Percentiles rank a stretch among this genome's conserved stretches.
phyloP scores from a whole-genome alignment of 768 basidiomycete species.

The Suillus subalutaceus region DNA sequence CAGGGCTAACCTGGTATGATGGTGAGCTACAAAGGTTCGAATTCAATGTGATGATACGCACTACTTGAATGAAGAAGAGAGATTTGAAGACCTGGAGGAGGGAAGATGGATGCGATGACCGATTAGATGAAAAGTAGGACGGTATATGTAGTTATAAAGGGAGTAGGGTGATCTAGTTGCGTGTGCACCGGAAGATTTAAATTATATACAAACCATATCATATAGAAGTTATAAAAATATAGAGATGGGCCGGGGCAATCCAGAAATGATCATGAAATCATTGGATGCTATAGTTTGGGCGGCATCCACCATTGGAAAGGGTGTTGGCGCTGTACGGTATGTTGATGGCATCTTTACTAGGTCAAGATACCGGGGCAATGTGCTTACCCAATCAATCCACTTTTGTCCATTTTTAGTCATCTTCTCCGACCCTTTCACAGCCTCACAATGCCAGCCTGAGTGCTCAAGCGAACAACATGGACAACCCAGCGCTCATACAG shows the following conservation, averaged over 20 bases:
- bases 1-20: background rate
- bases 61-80: background rate
- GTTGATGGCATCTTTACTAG: background rate
- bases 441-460: background rate
- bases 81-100: background rate
- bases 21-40: background rate
- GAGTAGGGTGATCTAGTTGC: background rate
- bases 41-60: background rate
- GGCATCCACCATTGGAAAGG: background rate
- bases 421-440: background rate
- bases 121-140: constrained; percentile 2
- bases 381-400: background rate
- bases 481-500: background rate
- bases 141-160: constrained; percentile 5
- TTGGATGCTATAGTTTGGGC: background rate
- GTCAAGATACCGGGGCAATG: constrained; percentile 3
- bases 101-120: background rate
- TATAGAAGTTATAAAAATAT: background rate
- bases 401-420: background rate
- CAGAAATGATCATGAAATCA: constrained; percentile 7
- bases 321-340: constrained; percentile 1
- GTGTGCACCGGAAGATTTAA: constrained; percentile 3
- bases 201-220: constrained; percentile 9
- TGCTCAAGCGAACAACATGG: no score
- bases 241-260: background rate